Conservation (phyloP, 2,329 filamentous ascomycete species). For the Colletotrichum navitas region DNA sequence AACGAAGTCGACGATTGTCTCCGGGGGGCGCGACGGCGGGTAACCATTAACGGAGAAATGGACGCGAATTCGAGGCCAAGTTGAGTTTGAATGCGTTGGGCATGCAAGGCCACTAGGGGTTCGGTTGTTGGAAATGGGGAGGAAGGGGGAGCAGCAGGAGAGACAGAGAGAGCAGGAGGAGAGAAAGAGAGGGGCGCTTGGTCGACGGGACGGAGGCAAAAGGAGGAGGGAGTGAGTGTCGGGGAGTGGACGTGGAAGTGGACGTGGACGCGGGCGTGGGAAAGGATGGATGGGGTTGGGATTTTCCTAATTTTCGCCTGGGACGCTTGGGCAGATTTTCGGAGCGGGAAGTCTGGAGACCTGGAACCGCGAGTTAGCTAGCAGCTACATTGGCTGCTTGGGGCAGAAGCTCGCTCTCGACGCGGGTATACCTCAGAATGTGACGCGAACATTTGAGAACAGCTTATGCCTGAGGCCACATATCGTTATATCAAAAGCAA, state of each 20-base stretch:
- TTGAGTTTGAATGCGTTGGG: slow-evolving; percentile 29
- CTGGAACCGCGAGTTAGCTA: slow-evolving; percentile 26
- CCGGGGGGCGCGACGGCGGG: slow-evolving; percentile 29
- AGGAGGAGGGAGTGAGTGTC: slow-evolving; percentile 33
- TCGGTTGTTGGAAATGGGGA: slow-evolving; percentile 34
- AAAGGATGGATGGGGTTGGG: slow-evolving; percentile 48
- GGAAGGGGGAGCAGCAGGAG: slow-evolving; percentile 15
- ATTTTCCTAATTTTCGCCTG: slow-evolving; percentile 45
- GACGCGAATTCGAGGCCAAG: slow-evolving; percentile 29
- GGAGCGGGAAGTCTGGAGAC: slow-evolving; percentile 37
- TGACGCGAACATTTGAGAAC: slow-evolving; percentile 40
- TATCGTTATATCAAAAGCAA: not conserved
- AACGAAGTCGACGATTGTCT: slow-evolving; percentile 40
- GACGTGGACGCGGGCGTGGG: slow-evolving; percentile 41
- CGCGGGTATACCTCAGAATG: slow-evolving; percentile 40
- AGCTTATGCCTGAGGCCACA: slow-evolving; percentile 38
- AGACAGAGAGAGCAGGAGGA: slow-evolving; percentile 21
- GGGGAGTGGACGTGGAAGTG: slow-evolving; percentile 17
- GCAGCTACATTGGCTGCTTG: slow-evolving; percentile 9
- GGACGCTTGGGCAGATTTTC: slow-evolving; percentile 42
- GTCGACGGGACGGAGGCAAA: slow-evolving; percentile 29
- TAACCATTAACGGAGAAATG: slow-evolving; percentile 41
- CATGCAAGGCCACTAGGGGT: slow-evolving; percentile 39
- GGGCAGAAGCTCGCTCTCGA: slow-evolving; percentile 8
- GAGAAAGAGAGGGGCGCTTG: slow-evolving; percentile 23